Percentiles rank a stretch among this genome's conserved stretches.
Evolutionary conservation across 2,329 filamentous ascomycete genomes (phyloP).

Genomic region (Paecilomyces sp.): DNA sequence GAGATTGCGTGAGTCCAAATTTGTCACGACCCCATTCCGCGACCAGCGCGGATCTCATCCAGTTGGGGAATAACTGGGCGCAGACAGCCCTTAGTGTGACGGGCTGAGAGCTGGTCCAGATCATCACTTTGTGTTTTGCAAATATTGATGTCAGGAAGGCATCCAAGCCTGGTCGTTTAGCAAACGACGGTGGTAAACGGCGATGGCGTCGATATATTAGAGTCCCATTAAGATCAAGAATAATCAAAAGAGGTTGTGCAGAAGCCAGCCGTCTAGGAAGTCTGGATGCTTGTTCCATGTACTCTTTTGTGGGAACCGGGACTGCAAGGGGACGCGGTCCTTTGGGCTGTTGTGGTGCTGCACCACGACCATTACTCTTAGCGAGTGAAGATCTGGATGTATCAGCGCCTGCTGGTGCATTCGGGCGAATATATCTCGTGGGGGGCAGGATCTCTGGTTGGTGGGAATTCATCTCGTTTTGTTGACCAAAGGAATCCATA

Average conservation of each 20-base stretch:
- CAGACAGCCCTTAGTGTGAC: conserved; percentile 60
- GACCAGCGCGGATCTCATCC: conserved; percentile 51
- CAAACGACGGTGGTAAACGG: conserved; percentile 46
- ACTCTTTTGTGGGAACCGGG: conserved; percentile 54
- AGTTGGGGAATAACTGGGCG: conserved; percentile 50
- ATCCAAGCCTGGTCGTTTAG: conserved; percentile 59
- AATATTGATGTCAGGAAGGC: conserved; percentile 69
- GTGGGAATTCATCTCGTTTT: neutral
- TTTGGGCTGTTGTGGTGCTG: conserved; percentile 1
- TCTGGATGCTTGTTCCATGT: conserved; percentile 50
- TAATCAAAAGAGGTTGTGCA: conserved; percentile 64
- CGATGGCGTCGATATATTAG: conserved; percentile 64
- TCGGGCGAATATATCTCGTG: neutral
- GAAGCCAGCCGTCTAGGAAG: conserved; percentile 34
- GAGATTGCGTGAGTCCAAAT: conserved; percentile 56
- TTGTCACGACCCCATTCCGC: conserved; percentile 73
- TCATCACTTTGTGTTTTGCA: conserved; percentile 67
- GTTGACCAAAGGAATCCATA: neutral
- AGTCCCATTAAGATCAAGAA: conserved; percentile 92
- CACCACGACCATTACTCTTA: neutral
- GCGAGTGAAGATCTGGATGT: neutral
- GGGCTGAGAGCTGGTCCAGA: conserved; percentile 82
- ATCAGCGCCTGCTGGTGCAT: neutral
- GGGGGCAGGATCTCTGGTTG: neutral
- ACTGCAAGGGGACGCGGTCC: conserved; percentile 30